Conservation (phyloP, 257 asterid species). For the Coffea eugenioides region DNA sequence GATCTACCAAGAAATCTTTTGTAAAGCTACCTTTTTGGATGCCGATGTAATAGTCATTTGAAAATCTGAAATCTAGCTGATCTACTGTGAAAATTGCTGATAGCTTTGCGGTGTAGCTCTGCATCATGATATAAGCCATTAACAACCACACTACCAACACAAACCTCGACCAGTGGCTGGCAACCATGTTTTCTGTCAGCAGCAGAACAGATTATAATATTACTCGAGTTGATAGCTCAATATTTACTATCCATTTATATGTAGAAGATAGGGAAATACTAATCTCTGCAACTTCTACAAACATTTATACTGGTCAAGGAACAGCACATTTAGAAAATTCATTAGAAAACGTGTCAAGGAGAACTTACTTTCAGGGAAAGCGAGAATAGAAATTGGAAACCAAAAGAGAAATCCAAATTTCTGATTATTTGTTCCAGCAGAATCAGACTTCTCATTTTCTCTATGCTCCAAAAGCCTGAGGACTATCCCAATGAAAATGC, state of each 20-base stretch:
- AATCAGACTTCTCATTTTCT: slow-evolving; percentile 7
- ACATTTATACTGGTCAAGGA: neutral
- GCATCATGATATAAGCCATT: slow-evolving; percentile 54
- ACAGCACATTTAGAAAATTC: neutral
- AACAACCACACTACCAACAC: slow-evolving; percentile 48
- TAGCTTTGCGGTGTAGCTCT: slow-evolving; percentile 57
- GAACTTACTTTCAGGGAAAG: slow-evolving; percentile 53
- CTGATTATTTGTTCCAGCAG: slow-evolving; percentile 17
- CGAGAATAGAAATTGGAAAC: slow-evolving; percentile 54
- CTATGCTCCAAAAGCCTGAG: slow-evolving; percentile 36
- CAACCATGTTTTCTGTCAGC: slow-evolving; percentile 44
- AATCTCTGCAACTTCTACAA: too few species aligned
- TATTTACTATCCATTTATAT: neutral
- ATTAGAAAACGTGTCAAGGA: neutral
- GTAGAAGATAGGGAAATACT: neutral
- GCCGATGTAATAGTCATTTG: slow-evolving; percentile 37
- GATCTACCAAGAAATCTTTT: slow-evolving; percentile 20
- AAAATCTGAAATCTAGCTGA: slow-evolving; percentile 34
- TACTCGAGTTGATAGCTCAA: too few species aligned
- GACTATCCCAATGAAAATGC: slow-evolving; percentile 29
- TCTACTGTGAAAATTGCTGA: slow-evolving; percentile 54
- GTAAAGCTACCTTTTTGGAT: slow-evolving; percentile 46
- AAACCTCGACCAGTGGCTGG: slow-evolving; percentile 51
- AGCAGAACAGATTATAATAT: neutral
- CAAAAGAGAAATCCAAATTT: slow-evolving; percentile 24